Percentiles rank a stretch among this genome's conserved stretches.
These are phyloP conservation scores for Emiliania huxleyi DNA, from an alignment of 78 protist genomes.

Conservation along the genomic window DNA sequence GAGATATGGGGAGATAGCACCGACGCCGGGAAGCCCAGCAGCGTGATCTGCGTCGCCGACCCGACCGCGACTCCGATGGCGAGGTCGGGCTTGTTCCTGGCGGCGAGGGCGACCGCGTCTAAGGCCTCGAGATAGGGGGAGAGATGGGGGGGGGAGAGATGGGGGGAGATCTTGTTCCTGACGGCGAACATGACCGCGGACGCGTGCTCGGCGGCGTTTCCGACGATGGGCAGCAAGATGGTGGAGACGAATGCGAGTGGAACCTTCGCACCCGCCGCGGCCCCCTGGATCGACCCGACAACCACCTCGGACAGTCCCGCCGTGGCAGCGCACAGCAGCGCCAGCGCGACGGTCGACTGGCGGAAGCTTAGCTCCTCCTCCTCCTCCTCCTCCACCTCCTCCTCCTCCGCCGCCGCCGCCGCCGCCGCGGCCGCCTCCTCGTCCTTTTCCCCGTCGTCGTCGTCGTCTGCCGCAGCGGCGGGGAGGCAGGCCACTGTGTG, in stretches of 20 bases:
- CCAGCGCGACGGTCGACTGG: not conserved
- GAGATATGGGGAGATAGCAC: no score
- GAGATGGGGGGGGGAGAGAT: no score
- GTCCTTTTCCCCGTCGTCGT: no score
- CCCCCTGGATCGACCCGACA: conserved; percentile 28
- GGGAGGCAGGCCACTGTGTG: no score
- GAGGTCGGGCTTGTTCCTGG: no score
- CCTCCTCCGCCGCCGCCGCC: not conserved
- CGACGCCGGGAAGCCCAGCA: conserved; percentile 51
- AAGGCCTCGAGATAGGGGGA: no score
- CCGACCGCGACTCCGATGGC: conserved; percentile 61
- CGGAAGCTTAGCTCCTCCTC: not conserved
- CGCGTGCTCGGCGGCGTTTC: conserved; percentile 66
- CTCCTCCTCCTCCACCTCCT: conserved; percentile 48
- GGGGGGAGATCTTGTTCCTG: conserved; percentile 41
- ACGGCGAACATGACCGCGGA: conserved; percentile 52
- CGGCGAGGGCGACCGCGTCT: no score
- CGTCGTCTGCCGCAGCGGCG: no score
- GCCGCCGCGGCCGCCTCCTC: not conserved
- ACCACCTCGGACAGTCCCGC: conserved; percentile 37
- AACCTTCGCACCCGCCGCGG: not conserved
- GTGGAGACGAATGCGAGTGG: conserved; percentile 13
- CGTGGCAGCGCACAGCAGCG: conserved; percentile 23
- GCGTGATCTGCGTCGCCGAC: conserved; percentile 48
- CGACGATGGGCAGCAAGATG: conserved; percentile 48